Conservation (phyloP, 2,329 filamentous ascomycete species). For the Dactylellina drechsleri region DNA sequence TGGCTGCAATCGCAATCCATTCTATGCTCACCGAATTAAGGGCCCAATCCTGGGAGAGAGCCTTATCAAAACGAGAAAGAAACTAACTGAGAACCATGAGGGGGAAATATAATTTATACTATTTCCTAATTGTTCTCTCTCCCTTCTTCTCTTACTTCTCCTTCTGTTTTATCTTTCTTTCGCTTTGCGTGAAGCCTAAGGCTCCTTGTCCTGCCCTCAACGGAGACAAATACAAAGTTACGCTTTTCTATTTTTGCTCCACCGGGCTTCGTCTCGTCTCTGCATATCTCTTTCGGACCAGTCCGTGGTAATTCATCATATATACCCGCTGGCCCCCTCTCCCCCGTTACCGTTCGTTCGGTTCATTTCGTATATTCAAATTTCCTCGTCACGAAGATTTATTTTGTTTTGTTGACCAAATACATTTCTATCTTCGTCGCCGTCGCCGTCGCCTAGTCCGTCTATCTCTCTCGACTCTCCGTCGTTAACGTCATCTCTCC, state of each 20-base stretch:
- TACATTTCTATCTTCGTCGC: constrained; percentile 15
- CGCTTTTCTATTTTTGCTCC: constrained; percentile 47
- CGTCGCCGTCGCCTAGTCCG: background rate
- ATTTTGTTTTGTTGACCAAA: constrained; percentile 27
- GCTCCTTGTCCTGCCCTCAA: constrained; percentile 26
- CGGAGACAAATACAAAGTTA: constrained; percentile 48
- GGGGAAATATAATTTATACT: constrained; percentile 27
- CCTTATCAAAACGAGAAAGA: constrained; percentile 40
- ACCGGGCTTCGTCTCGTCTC: constrained; percentile 9
- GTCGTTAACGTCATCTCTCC: background rate
- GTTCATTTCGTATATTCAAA: constrained; percentile 27
- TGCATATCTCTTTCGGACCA: constrained; percentile 14
- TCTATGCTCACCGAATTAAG: constrained; percentile 28
- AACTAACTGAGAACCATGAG: constrained; percentile 14
- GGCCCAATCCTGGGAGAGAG: constrained; percentile 5
- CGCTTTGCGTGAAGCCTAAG: constrained; percentile 12
- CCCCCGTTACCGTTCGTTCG: constrained; percentile 21
- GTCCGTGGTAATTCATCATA: constrained; percentile 16
- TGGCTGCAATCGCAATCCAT: constrained; percentile 31
- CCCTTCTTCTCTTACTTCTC: constrained; percentile 2
- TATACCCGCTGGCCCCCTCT: constrained; percentile 29
- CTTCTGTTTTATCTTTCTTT: constrained; percentile 8
- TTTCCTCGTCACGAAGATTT: constrained; percentile 12
- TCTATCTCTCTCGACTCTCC: background rate
- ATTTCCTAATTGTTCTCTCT: constrained; percentile 18